phyloP scores from a whole-genome alignment of 2,329 filamentous ascomycete genomes.

The Leptographium lundbergii region DNA sequence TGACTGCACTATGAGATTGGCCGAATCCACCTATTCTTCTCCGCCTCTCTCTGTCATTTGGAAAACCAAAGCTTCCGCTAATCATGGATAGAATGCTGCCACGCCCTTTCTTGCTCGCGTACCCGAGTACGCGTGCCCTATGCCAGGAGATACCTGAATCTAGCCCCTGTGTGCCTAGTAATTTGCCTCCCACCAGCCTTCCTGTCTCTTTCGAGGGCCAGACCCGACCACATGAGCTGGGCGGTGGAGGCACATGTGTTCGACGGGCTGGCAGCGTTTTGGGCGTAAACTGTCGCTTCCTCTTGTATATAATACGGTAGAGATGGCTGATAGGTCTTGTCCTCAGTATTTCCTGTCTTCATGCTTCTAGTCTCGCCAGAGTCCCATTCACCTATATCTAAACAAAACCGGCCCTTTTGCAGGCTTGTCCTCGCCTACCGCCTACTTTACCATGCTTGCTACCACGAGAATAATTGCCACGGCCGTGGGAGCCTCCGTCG shows the following conservation, averaged over 20 bases:
- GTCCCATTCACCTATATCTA: not conserved
- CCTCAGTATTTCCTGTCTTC: not conserved
- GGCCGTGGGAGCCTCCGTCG: conserved; percentile 7
- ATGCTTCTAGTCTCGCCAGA: not conserved
- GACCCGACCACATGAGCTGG: not conserved
- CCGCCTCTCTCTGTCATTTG: not conserved
- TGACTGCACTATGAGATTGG: not conserved
- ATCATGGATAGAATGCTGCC: not conserved
- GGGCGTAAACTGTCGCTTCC: not conserved
- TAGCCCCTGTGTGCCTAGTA: not conserved
- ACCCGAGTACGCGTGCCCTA: not conserved
- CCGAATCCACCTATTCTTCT: not conserved
- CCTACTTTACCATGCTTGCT: not conserved
- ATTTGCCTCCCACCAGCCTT: not conserved
- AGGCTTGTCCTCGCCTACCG: not conserved
- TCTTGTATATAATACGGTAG: not conserved
- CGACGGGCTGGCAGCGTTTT: not conserved
- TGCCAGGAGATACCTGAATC: not conserved
- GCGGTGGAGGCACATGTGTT: not conserved
- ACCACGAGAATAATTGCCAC: not conserved
- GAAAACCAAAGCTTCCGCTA: not conserved
- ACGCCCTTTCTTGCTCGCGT: not conserved
- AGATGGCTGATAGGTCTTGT: not conserved
- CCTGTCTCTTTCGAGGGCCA: not conserved
- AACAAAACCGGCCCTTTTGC: too few species aligned